Evolutionary conservation across 768 basidiomycete species (phyloP).

Genomic region (Trametes cubensis): DNA sequence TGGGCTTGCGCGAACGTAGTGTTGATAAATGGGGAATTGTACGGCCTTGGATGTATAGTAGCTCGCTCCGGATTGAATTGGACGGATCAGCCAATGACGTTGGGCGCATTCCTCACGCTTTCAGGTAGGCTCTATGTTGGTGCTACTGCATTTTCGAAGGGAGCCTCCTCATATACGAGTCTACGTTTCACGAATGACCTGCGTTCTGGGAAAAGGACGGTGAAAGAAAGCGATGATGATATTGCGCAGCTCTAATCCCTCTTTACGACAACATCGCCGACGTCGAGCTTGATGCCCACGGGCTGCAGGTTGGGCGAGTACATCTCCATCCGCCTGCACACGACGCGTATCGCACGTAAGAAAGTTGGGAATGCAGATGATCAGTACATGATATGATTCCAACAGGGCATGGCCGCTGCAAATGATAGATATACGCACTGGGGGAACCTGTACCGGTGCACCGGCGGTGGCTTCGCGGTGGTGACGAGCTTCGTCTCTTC

Average conservation of each 20-base stretch:
- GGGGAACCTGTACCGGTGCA: slow-evolving; percentile 71
- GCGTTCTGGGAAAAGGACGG: not conserved
- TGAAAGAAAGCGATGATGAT: not conserved
- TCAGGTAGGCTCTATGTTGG: not conserved
- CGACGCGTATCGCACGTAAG: not conserved
- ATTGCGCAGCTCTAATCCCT: slow-evolving; percentile 27
- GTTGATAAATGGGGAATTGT: not conserved
- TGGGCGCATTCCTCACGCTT: slow-evolving; percentile 1
- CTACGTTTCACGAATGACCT: too few relatives aligned
- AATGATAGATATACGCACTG: slow-evolving; percentile 55
- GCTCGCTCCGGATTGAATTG: not conserved
- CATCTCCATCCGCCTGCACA: slow-evolving; percentile 55
- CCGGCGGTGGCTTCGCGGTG: slow-evolving; percentile 45
- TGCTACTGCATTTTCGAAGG: too few relatives aligned
- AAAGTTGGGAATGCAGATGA: too few relatives aligned
- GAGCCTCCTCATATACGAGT: too few relatives aligned
- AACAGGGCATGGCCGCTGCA: not conserved
- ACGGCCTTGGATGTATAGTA: not conserved
- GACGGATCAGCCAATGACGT: slow-evolving; percentile 5
- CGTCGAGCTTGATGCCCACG: slow-evolving; percentile 52
- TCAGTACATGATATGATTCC: too few relatives aligned
- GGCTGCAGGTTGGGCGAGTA: slow-evolving; percentile 61
- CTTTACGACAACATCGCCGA: slow-evolving; percentile 41
- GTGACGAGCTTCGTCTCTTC: slow-evolving; percentile 47
- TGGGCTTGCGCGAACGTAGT: not conserved